Percentiles rank a stretch among this genome's conserved stretches.
phyloP scores from a whole-genome alignment of 1,284 basidiomycete species.

The Moniliella sp. region DNA sequence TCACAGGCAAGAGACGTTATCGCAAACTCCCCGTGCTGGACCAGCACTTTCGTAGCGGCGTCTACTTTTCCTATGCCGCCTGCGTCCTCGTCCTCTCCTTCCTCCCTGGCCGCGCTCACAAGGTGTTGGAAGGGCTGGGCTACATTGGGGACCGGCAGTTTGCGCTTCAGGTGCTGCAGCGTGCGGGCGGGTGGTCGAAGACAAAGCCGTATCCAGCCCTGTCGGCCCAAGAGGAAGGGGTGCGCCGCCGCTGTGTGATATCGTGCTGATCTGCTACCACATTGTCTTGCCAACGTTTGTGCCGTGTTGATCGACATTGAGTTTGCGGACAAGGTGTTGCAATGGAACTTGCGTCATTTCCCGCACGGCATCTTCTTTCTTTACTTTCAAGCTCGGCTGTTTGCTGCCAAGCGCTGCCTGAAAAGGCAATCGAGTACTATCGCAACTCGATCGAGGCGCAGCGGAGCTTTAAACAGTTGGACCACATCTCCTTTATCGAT shows the following conservation, averaged over 20 bases:
- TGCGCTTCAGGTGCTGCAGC: conserved; percentile 52
- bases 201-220: conserved; percentile 37
- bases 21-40: conserved; percentile 47
- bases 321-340: conserved; percentile 30
- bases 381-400: conserved; percentile 69
- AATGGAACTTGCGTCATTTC: conserved; percentile 26
- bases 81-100: conserved; percentile 54
- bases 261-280: conserved; percentile 71
- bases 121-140: conserved; percentile 49
- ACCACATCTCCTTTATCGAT: conserved; percentile 40
- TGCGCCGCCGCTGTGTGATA: conserved; percentile 64
- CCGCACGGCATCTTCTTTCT: conserved; percentile 65
- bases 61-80: conserved; percentile 66
- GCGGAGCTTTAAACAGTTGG: conserved; percentile 38
- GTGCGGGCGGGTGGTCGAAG: conserved; percentile 61
- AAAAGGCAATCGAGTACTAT: conserved; percentile 46
- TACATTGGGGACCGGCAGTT: conserved; percentile 63
- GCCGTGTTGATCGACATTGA: conserved; percentile 11
- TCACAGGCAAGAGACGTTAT: conserved; percentile 33
- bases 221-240: conserved; percentile 49
- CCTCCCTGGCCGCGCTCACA: conserved; percentile 57
- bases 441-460: conserved; percentile 38
- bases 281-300: conserved; percentile 58
- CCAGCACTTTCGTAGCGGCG: conserved; percentile 71
- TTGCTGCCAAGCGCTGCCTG: conserved; percentile 58